Base-by-base conservation (phyloP, 1,284 basidiomycete species). In the Ustanciosporium gigantosporum region DNA sequence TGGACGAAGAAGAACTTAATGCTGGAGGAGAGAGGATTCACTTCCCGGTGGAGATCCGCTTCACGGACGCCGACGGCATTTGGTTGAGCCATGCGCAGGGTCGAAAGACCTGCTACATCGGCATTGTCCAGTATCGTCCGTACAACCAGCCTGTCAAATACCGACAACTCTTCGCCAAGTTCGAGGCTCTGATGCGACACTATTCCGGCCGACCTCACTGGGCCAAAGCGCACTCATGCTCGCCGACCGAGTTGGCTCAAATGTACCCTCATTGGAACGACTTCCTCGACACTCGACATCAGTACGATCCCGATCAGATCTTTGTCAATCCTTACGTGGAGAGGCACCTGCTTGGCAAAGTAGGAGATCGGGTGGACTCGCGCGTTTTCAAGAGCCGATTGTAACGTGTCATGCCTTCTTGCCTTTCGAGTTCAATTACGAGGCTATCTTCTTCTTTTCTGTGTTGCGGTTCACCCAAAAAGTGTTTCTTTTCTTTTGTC, bases 41-140 rank as follows among this genome's bases (percentile, higher is more conserved):
- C 77, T 96, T 93, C 78, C 90, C 91, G 4, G 83, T 98, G 73
- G 94, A 98, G 81, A 86, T 98, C 58, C 85, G 95, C 9, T 94
- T 91, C 79, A 88, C 89, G 25, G 86, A 86, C 20, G 82, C 83
- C 19, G 94, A 98, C 80, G 90, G 93, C 70, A 91, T 97, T 53
- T 96, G 90, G 88, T 82, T 98, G 36, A 91, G 88, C 74, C 94
- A 92, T 13, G 87, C 87, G 67, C 86, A 86, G 73, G 88, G 88
- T 20, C 83, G 86, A 50, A 82, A 82, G 75, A 93, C 88, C 14
- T 89, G 87, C 72, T 98, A 91, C 88, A 91, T 98, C 55, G 94
- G 95, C n/a, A 85, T 97, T 41, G 85, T 97, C 17, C 90, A 93
- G 73, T 98, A 87, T 82, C 90, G 93, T 65, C 94, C 94, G 1